Conservation (phyloP, 2,329 filamentous ascomycete species). For the Talaromyces sp. region DNA sequence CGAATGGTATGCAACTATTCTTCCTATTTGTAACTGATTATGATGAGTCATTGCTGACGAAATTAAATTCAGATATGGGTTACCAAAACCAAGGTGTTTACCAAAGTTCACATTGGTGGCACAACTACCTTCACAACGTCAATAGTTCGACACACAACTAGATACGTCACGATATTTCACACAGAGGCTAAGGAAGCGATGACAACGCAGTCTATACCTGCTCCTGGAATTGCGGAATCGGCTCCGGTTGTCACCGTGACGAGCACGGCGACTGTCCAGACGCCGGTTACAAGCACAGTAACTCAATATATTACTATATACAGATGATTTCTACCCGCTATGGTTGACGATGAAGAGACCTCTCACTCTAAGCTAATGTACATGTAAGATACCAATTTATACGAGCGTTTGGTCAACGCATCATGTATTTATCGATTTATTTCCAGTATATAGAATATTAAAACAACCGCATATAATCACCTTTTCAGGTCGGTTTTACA, state of each 20-base stretch:
- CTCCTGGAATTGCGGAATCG: neutral
- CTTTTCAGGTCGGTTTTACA: rapidly evolving
- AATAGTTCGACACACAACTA: neutral
- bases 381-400: too few species aligned
- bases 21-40: neutral
- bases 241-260: neutral
- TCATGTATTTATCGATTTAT: neutral
- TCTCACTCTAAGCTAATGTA: neutral
- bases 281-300: neutral
- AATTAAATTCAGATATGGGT: neutral
- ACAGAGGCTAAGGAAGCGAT: neutral
- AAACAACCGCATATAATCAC: neutral
- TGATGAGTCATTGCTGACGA: neutral
- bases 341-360: neutral
- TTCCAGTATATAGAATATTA: neutral
- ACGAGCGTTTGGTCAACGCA: too few species aligned
- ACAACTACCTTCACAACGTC: neutral
- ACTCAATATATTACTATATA: neutral
- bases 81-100: neutral
- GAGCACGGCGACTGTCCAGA: neutral
- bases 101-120: neutral
- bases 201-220: neutral
- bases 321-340: neutral
- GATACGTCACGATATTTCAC: neutral
- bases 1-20: neutral